These are phyloP conservation scores for Helotiales sp. DNA, from an alignment of 2,329 filamentous ascomycete genomes.

Conservation along the genomic window DNA sequence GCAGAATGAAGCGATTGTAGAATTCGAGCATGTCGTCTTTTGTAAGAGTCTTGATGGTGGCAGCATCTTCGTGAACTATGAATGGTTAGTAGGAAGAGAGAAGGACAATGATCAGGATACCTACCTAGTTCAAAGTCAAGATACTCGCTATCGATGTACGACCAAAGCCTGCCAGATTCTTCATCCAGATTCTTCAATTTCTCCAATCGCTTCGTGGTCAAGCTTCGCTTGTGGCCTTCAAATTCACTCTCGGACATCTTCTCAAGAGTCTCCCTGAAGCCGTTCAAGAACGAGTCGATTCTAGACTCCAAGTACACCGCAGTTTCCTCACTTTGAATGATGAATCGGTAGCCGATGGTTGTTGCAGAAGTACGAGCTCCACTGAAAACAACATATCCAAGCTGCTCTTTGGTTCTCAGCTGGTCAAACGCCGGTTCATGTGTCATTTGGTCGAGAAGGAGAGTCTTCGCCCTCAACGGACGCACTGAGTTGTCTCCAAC, in stretches of 20 bases:
- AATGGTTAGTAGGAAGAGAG: conserved; percentile 12
- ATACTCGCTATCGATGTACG: conserved; percentile 81
- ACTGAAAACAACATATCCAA: conserved; percentile 95
- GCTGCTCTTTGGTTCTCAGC: conserved; percentile 93
- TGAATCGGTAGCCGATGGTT: conserved; percentile 82
- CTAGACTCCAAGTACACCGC: conserved; percentile 83
- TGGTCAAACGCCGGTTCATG: conserved; percentile 95
- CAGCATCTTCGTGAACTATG: conserved; percentile 65
- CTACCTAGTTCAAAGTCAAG: conserved; percentile 88
- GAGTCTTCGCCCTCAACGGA: conserved; percentile 72
- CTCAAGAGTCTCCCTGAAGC: conserved; percentile 68
- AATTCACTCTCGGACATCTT: conserved; percentile 85
- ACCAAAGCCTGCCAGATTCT: conserved; percentile 83
- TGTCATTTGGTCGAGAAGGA: conserved; percentile 86
- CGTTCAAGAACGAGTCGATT: conserved; percentile 81
- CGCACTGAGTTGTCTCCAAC: conserved; percentile 73
- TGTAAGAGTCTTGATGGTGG: conserved; percentile 72
- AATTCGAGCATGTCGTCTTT: conserved; percentile 83
- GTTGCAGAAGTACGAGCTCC: conserved; percentile 74
- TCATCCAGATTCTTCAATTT: conserved; percentile 91
- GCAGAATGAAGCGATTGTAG: conserved; percentile 76
- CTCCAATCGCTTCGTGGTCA: conserved; percentile 85
- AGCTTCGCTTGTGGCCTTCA: conserved; percentile 86
- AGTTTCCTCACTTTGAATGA: conserved; percentile 91
- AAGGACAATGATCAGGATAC: conserved; percentile 39